A percentile compares a stretch with the other conserved stretches of the same genome.
Evolutionary conservation across 805 yeast genomes (phyloP).

Genomic region (Yamadazyma insecticola): DNA sequence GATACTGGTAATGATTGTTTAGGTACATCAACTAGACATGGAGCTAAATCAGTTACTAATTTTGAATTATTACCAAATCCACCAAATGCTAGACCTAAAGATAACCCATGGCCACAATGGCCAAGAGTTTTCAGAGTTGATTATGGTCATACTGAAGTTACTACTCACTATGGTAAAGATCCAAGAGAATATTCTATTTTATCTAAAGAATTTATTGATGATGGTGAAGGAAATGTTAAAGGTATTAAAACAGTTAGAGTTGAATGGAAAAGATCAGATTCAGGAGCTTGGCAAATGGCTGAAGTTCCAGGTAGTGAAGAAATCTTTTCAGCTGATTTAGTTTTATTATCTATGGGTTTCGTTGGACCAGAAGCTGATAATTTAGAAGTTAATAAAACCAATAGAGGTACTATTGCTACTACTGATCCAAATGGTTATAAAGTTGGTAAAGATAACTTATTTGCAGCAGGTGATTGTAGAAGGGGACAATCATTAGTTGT

Average conservation of each 20-base stretch:
- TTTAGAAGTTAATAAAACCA: conserved; percentile 62
- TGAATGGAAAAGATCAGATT: conserved; percentile 94
- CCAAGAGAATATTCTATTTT: conserved; percentile 96
- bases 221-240: conserved; percentile 89
- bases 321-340: conserved; percentile 90
- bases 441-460: conserved; percentile 61
- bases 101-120: conserved; percentile 99
- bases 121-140: conserved; percentile 97
- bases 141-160: conserved; percentile 95
- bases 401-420: conserved; percentile 80
- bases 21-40: conserved; percentile 96
- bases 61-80: conserved; percentile 95
- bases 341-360: conserved; percentile 93
- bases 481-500: conserved; percentile 97
- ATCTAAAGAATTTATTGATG: conserved; percentile 93
- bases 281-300: conserved; percentile 99
- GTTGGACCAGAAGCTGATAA: conserved; percentile 91
- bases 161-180: conserved; percentile 92
- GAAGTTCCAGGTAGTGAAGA: conserved; percentile 95
- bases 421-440: conserved; percentile 59
- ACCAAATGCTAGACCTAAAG: conserved; percentile 77
- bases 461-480: conserved; percentile 98
- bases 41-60: conserved; percentile 89
- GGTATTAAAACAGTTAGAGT: conserved; percentile 96
- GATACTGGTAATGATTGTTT: conserved; percentile 99